Evolutionary conservation across 352 stramenopile genomes (phyloP).

Genomic region (Phytophthora pluvialis): DNA sequence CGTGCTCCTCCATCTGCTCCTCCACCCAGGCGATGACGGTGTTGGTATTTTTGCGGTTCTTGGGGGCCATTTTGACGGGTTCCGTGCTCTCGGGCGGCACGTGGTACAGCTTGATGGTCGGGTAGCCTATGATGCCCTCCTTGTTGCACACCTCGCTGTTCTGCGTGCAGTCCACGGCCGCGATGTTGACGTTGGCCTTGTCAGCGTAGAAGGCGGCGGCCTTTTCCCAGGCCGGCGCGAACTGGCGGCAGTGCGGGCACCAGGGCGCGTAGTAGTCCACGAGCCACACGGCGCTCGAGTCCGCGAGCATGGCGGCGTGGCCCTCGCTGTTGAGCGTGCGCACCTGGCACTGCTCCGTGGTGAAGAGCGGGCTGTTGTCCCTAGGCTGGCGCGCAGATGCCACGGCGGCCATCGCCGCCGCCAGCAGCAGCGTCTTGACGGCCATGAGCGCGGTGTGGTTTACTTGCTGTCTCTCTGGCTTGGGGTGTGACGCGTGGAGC

Average conservation of each 20-base stretch:
- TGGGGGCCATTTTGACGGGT: constrained; percentile 44
- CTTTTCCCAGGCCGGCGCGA: constrained; percentile 76
- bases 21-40: constrained; percentile 78
- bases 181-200: constrained; percentile 57
- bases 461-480: background rate
- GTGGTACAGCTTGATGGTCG: constrained; percentile 75
- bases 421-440: constrained; percentile 29
- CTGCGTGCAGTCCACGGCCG: constrained; percentile 78
- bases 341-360: constrained; percentile 62
- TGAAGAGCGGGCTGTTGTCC: constrained; percentile 66
- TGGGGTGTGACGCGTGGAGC: constrained; percentile 22
- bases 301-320: constrained; percentile 50
- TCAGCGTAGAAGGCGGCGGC: constrained; percentile 71
- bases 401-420: constrained; percentile 5
- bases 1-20: constrained; percentile 47
- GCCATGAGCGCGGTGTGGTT: constrained; percentile 11
- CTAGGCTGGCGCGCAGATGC: constrained; percentile 12
- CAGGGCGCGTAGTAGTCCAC: constrained; percentile 87
- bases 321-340: constrained; percentile 39
- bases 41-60: constrained; percentile 53
- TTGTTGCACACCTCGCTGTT: constrained; percentile 58
- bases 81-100: constrained; percentile 43
- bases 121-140: constrained; percentile 73
- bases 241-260: constrained; percentile 80
- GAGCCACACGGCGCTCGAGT: constrained; percentile 61